Conservation (phyloP, 805 yeast genomes). For the Candida coleopterorum region DNA sequence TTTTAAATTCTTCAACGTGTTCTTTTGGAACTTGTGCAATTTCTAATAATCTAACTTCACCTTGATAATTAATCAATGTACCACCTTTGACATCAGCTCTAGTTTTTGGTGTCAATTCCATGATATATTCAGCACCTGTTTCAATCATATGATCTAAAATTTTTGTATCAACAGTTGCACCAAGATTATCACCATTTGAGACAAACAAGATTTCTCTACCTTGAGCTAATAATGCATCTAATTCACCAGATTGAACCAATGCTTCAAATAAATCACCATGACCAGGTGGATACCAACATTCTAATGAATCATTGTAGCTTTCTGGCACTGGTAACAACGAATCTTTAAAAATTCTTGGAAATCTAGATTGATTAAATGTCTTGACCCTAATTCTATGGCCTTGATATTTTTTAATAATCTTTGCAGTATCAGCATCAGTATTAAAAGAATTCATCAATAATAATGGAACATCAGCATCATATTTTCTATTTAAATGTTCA, state of each 20-base stretch:
- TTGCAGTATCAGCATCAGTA: conserved; percentile 92
- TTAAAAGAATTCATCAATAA: conserved; percentile 98
- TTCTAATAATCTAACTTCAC: conserved; percentile 88
- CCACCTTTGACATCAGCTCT: conserved; percentile 99
- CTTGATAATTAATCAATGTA: conserved; percentile 93
- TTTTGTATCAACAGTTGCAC: conserved; percentile 93
- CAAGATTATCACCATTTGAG: conserved; percentile 96
- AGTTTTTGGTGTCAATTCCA: conserved; percentile 98
- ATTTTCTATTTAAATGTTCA: conserved; percentile 85
- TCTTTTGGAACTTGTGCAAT: conserved; percentile 98
- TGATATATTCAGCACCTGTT: conserved; percentile 87
- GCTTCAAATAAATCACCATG: conserved; percentile 97
- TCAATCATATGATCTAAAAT: conserved; percentile 91
- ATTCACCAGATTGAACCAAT: conserved; percentile 82
- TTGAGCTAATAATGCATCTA: conserved; percentile 81
- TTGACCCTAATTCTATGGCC: conserved; percentile 93
- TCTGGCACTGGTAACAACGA: conserved; percentile 94
- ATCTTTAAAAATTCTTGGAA: conserved; percentile 93
- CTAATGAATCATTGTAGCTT: conserved; percentile 63
- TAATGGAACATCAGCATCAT: conserved; percentile 91
- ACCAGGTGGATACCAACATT: conserved; percentile 99
- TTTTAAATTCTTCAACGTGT: conserved; percentile 96
- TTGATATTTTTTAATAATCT: conserved; percentile 92
- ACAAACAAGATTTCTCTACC: conserved; percentile 95
- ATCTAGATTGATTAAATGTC: conserved; percentile 97